Base-by-base conservation (phyloP, 2,329 filamentous ascomycete genomes). In the Clonostachys sp. region DNA sequence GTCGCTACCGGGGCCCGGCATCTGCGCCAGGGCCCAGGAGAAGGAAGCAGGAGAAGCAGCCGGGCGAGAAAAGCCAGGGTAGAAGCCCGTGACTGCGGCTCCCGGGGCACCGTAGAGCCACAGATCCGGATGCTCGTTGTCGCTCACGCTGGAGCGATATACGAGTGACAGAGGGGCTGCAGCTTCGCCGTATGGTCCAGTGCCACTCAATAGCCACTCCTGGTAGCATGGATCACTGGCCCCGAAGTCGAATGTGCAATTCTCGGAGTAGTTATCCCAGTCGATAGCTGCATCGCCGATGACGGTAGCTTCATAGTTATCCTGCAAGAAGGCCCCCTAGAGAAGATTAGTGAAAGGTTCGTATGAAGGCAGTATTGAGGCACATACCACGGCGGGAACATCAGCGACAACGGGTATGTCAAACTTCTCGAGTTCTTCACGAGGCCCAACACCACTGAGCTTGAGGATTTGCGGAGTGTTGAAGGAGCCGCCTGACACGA, bases 1-100 rank as follows among this genome's bases (percentile, higher is more conserved):
- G 3, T 59, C 64, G 46, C 87, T 86, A 45, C 77, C 74, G 0
- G 81, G 73, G 0, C 78, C 75, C 56, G 84, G 81, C 0, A 78
- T 75, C 62, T 86, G 84, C 44, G 88, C 58, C 8, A 70, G 18
- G 3, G 48, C 33, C 10, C 20, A 38, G 34, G 64, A 64, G 57
- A 63, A 67, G 55, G 71, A 67, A 46, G 70, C 68, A 12, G 68
- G 67, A 47, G 66, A 70, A 9, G 64, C 60, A 4, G 71, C 65
- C 4, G 70, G 67, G 50, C 74, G 71, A 2, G 62, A 63, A 57
- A 62, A 67, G 55, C 71, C 67, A 0, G 77, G 78, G 61, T 75
- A 83, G 66, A 81, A 81, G 17, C 78, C 78, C 14, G 65, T 63
- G 67, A 81, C 81, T 56, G 71, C 72, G 48, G 73, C 71, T 2